These are phyloP conservation scores for Polymyxa betae DNA, from an alignment of 208 protist species.

Conservation along the genomic window DNA sequence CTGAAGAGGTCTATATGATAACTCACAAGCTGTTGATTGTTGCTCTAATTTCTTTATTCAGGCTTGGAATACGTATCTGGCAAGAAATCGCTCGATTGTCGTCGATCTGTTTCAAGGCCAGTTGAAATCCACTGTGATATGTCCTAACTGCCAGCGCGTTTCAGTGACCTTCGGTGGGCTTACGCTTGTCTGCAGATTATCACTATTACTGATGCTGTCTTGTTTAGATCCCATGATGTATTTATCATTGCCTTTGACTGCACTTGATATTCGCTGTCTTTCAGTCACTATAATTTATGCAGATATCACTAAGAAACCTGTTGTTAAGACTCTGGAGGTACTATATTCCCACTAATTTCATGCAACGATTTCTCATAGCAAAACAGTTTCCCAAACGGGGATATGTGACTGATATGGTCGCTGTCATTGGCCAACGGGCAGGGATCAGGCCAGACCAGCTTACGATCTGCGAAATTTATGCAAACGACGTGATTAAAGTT, in stretches of 20 bases:
- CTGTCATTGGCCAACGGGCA: not conserved
- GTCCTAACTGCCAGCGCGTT: slow-evolving; percentile 65
- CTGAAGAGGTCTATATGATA: not conserved
- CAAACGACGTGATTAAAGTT: not conserved
- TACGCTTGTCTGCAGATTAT: not conserved
- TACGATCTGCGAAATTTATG: not conserved
- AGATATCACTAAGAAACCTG: not conserved
- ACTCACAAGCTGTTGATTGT: not conserved
- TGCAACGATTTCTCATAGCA: not conserved
- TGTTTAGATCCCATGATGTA: slow-evolving; percentile 19
- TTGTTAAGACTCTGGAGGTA: not conserved
- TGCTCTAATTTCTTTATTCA: not conserved
- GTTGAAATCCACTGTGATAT: slow-evolving; percentile 65
- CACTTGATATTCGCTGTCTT: not conserved
- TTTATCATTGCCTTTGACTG: slow-evolving; percentile 13
- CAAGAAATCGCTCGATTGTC: slow-evolving; percentile 68
- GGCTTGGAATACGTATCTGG: slow-evolving; percentile 61
- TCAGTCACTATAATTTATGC: slow-evolving; percentile 3
- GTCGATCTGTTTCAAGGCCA: slow-evolving; percentile 71
- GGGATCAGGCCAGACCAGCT: not conserved
- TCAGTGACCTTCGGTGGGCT: slow-evolving; percentile 71
- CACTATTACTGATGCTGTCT: not conserved
- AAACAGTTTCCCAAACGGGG: not conserved
- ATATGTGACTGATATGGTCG: not conserved
- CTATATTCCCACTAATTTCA: not conserved